Base-by-base conservation (phyloP, 306 rosid species). In the Gastrolobium bilobum region DNA sequence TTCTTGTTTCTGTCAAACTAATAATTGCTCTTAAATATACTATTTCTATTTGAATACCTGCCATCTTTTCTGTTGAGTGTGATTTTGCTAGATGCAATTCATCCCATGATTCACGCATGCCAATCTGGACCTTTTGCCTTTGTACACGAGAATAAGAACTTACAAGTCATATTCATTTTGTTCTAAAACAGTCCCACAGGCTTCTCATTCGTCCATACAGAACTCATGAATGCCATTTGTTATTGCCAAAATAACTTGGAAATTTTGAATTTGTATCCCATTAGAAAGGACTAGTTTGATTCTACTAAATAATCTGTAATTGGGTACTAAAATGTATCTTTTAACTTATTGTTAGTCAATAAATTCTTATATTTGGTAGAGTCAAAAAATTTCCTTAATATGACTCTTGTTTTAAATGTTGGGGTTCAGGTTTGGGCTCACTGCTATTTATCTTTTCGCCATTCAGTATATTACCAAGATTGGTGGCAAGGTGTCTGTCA, bases 351-450 rank as follows among this genome's bases (percentile, higher is more conserved):
- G 75, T 58, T 66, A 14, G 64, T 65, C 37, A 37, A 56, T 34
- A 35, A 44, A 5, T 31, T 50, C 43, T 26, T 77, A 56, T 73
- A 39, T 65, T 70, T 63, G 40, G 14, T 71, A 44, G 39, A 53
- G 63, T 51, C 6, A 33, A 43, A 47, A 47, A 61, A 33, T 40
- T 69, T 72, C 79, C 77, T 47, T 62, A 48, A 75, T 57, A 50
- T 79, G 81, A 50, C 71, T 37, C 71, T 33, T 31, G 10, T 73
- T 13, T 51, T 37, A 66, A 46, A 37, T 58, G 59, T 40, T 79
- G 65, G 47, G 64, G 62, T 87, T 79, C 91, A 91, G 98, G 93
- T 90, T 94, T 84, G 96, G 93, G 86, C 85, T 94, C 81, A 94
- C 98, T 3, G 89, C 91, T 59, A 0, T 91, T 71, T 95, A 93